Percentiles rank a stretch among this genome's conserved stretches.
These are phyloP conservation scores for Zymoseptoria pseudotritici DNA, from an alignment of 2,329 filamentous ascomycete genomes.

Conservation along the genomic window DNA sequence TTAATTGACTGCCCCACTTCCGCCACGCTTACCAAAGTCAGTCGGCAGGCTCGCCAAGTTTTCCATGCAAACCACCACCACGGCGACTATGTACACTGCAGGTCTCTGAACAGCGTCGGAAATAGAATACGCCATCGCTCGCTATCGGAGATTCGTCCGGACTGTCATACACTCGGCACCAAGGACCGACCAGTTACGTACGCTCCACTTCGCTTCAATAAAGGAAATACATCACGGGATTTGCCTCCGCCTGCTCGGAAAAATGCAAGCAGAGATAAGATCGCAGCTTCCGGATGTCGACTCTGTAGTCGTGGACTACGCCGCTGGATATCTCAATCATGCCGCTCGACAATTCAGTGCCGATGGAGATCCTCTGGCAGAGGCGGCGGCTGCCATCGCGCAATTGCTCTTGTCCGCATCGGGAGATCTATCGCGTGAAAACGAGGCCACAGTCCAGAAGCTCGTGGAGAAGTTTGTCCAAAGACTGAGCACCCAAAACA, in stretches of 20 bases:
- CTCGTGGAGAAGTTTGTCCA: slow-evolving; percentile 87
- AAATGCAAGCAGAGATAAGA: slow-evolving; percentile 33
- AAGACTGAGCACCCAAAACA: slow-evolving; percentile 68
- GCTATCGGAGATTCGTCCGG: background rate
- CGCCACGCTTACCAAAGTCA: background rate
- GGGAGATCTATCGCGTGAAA: slow-evolving; percentile 63
- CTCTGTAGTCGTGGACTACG: slow-evolving; percentile 33
- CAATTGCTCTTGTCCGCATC: slow-evolving; percentile 90
- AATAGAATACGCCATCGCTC: background rate
- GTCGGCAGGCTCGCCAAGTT: background rate
- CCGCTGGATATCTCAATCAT: slow-evolving; percentile 84
- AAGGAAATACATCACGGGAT: slow-evolving; percentile 18
- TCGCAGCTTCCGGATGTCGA: slow-evolving; percentile 31
- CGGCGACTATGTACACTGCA: background rate
- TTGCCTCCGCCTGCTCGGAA: background rate
- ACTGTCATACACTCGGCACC: background rate
- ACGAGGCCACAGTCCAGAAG: slow-evolving; percentile 70
- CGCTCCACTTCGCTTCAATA: slow-evolving; percentile 17
- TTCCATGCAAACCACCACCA: background rate
- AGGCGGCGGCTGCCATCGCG: slow-evolving; percentile 78
- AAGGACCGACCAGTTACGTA: background rate
- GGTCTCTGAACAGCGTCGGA: background rate
- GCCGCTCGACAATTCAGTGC: slow-evolving; percentile 76
- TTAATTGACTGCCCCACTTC: background rate
- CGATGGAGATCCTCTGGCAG: slow-evolving; percentile 71